These are phyloP conservation scores for Chlorella sp. DNA, from an alignment of 139 green algal genomes.

Conservation along the genomic window DNA sequence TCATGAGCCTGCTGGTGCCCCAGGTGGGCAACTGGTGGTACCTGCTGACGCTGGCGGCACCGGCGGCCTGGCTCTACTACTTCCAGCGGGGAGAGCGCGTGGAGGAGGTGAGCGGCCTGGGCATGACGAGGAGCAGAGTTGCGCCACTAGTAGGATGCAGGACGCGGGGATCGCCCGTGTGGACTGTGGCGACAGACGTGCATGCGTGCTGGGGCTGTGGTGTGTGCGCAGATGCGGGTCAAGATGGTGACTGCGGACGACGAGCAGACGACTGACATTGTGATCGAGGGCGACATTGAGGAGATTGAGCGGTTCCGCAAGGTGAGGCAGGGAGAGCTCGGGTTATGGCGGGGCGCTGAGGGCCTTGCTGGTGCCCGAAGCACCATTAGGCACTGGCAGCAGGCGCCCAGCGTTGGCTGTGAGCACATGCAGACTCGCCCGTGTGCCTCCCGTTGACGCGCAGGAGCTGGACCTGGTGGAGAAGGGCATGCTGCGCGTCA, in stretches of 20 bases:
- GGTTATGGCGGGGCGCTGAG: too few relatives aligned
- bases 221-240: slow-evolving; percentile 41
- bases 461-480: slow-evolving; percentile 71
- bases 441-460: background rate
- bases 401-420: too few relatives aligned
- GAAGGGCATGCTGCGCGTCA: slow-evolving; percentile 90
- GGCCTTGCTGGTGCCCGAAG: too few relatives aligned
- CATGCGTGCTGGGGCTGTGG: background rate
- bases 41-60: slow-evolving; percentile 57
- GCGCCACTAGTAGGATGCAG: too few relatives aligned
- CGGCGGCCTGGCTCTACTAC: slow-evolving; percentile 78
- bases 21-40: slow-evolving; percentile 80
- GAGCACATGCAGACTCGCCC: too few relatives aligned
- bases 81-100: slow-evolving; percentile 54
- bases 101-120: slow-evolving; percentile 69
- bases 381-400: too few relatives aligned
- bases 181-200: too few relatives aligned
- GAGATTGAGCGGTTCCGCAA: slow-evolving; percentile 79
- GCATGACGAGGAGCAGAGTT: too few relatives aligned
- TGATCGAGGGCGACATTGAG: slow-evolving; percentile 80
- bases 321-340: slow-evolving; percentile 36
- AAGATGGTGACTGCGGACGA: slow-evolving; percentile 88
- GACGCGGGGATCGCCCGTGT: too few relatives aligned
- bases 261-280: slow-evolving; percentile 80
- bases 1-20: slow-evolving; percentile 64